Percentiles rank a stretch among this genome's conserved stretches.
These are phyloP conservation scores for Cladosporium sphaerospermum DNA, from an alignment of 2,329 filamentous ascomycete genomes.

Conservation along the genomic window DNA sequence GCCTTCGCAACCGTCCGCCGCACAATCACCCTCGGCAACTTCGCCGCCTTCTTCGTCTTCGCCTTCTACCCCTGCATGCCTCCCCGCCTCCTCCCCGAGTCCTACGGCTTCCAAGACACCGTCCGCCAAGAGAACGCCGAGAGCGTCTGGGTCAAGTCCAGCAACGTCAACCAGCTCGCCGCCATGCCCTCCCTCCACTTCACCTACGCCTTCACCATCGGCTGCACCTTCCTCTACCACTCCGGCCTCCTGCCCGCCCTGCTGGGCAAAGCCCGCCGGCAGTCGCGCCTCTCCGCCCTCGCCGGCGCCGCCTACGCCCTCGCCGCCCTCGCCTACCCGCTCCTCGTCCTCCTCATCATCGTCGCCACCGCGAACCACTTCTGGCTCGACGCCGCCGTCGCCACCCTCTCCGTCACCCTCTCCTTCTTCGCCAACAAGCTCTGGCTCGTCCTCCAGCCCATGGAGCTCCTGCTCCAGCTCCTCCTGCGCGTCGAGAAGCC, in stretches of 20 bases:
- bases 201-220: constrained; percentile 49
- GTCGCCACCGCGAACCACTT: constrained; percentile 60
- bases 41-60: constrained; percentile 48
- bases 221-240: constrained; percentile 48
- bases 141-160: constrained; percentile 41
- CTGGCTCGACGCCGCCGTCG: constrained; percentile 49
- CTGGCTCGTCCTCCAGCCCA: constrained; percentile 45
- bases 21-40: constrained; percentile 47
- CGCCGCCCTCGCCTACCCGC: constrained; percentile 37
- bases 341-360: constrained; percentile 45
- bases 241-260: constrained; percentile 39
- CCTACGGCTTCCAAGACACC: constrained; percentile 43
- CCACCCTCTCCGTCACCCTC: constrained; percentile 43
- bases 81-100: constrained; percentile 40
- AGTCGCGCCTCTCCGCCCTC: constrained; percentile 15
- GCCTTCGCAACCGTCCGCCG: constrained; percentile 40
- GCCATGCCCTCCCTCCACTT: constrained; percentile 50
- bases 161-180: constrained; percentile 42
- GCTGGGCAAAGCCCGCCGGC: constrained; percentile 32
- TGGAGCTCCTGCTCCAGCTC: constrained; percentile 47
- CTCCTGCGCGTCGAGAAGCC: constrained; percentile 47
- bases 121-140: constrained; percentile 43
- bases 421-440: constrained; percentile 46
- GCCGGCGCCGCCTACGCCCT: constrained; percentile 37
- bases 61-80: constrained; percentile 50